Base-by-base conservation (phyloP, 176 grass and related monocot genomes). In the Eremochloa ophiuroides region DNA sequence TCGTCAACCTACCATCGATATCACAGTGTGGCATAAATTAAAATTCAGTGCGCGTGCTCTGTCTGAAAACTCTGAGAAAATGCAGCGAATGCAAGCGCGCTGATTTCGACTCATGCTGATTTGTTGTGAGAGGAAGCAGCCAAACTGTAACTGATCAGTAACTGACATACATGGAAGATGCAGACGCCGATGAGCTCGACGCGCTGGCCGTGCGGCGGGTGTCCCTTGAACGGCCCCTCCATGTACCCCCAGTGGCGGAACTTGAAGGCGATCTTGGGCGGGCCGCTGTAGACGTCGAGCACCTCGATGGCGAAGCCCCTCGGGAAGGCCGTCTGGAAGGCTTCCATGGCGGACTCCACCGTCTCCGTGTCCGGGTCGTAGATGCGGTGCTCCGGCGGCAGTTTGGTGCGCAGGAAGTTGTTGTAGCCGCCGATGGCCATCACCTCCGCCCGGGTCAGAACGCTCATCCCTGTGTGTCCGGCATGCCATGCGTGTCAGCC, bases 211-310 rank as follows among this genome's bases (percentile, higher is more conserved):
- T 89, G 91, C 0, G 94, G 88, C 0, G 94, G 73, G 74, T 97
- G 81, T 0, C 44, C 84, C 68, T 89, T 85, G 91, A 97, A 97
- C 0, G 88, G 94, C 0, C 94, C 94, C 23, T 97, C 91, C 86
- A 93, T 91, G 86, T 93, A 89, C 1, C 91, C 84, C 94, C 88
- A 97, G 85, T 97, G 94, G 14, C 88, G 77, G 86, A 93, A 91
- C 88, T 89, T 89, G 91, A 86, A 97, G 40, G 50, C 53, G 29
- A 97, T 61, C 86, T 13, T 76, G 0, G 91, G 94, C 10, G 91
- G 84, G 2, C 91, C 91, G 31, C 78, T 83, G 66, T 93, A 91
- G 18, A 97, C 91, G 8, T 88, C 75, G 25, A 93, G 74, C 55
- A 97, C 84, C 80, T 93, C 94, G 55, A 92, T 62, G 20, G 88